These are phyloP conservation scores for Beauveria pseudobassiana DNA, from an alignment of 2,329 filamentous ascomycete species.

Conservation along the genomic window DNA sequence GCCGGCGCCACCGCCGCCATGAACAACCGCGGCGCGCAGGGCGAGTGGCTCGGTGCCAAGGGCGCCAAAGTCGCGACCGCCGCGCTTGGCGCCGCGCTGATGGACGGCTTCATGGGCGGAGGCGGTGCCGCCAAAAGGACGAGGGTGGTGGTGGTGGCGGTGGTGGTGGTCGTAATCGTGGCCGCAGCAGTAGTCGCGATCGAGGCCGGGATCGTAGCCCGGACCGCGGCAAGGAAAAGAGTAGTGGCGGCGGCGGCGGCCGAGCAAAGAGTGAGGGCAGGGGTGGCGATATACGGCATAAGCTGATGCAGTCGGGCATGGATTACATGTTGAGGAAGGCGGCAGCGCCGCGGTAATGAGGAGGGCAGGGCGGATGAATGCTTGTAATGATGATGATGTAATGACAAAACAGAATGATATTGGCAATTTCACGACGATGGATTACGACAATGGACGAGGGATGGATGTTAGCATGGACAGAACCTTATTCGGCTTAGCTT, in stretches of 20 bases:
- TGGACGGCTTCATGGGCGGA: slow-evolving; percentile 36
- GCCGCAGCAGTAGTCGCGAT: not conserved
- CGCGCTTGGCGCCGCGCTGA: slow-evolving; percentile 40
- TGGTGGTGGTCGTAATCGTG: not conserved
- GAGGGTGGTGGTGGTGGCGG: slow-evolving; percentile 5
- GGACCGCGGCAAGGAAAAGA: not conserved
- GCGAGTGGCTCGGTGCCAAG: slow-evolving; percentile 41
- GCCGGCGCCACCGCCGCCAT: slow-evolving; percentile 43
- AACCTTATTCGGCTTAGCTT: not conserved
- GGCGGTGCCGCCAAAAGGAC: slow-evolving; percentile 20
- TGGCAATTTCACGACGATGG: not conserved
- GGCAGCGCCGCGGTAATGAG: slow-evolving; percentile 16
- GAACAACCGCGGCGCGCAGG: slow-evolving; percentile 36
- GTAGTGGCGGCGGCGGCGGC: not conserved
- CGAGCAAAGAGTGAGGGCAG: slow-evolving; percentile 3
- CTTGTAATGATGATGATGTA: slow-evolving; percentile 20
- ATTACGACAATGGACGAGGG: not conserved
- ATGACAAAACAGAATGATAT: not conserved
- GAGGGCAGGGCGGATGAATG: slow-evolving; percentile 33
- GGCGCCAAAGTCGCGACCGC: slow-evolving; percentile 41
- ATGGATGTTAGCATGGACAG: not conserved
- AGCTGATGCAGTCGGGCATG: slow-evolving; percentile 20
- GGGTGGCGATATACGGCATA: slow-evolving; percentile 17
- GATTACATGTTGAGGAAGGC: slow-evolving; percentile 18
- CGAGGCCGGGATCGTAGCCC: not conserved